These are phyloP conservation scores for Anastatica hierochuntica DNA, from an alignment of 345 rosid genomes.

Conservation along the genomic window DNA sequence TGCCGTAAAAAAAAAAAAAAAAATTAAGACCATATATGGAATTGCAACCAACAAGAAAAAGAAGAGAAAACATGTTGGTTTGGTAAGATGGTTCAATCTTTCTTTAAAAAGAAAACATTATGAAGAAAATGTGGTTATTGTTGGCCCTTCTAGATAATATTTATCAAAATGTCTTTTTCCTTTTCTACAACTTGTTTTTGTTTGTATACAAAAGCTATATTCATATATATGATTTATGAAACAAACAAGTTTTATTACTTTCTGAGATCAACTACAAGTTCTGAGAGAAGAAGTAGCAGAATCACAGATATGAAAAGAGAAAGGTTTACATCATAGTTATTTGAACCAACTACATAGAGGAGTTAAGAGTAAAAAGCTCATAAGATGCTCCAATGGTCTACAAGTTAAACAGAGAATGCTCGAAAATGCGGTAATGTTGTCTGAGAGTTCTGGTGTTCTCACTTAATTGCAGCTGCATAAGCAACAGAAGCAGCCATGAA, in stretches of 20 bases:
- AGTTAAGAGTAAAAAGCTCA: slow-evolving; percentile 10
- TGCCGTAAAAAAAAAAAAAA: too few species aligned
- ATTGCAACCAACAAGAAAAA: neutral
- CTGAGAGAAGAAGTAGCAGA: slow-evolving; percentile 18
- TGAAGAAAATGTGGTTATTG: neutral
- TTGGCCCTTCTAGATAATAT: neutral
- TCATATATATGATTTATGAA: too few species aligned
- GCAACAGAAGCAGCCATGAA: slow-evolving; percentile 57
- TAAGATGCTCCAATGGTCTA: slow-evolving; percentile 9
- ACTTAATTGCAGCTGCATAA: slow-evolving; percentile 43
- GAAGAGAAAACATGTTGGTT: neutral
- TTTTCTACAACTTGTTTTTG: too few species aligned
- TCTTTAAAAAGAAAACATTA: neutral
- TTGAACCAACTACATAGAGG: slow-evolving; percentile 13
- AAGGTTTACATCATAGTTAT: slow-evolving; percentile 16
- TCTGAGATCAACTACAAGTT: slow-evolving; percentile 18
- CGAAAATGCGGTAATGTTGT: slow-evolving; percentile 13
- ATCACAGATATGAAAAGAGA: slow-evolving; percentile 12
- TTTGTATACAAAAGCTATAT: too few species aligned
- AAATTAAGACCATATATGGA: neutral
- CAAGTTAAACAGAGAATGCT: slow-evolving; percentile 3
- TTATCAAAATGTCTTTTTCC: neutral
- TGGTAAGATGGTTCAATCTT: too few species aligned
- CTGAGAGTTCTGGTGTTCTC: slow-evolving; percentile 20
- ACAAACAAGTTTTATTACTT: slow-evolving; percentile 16